Evolutionary conservation across 2,329 filamentous ascomycete species (phyloP).

Genomic region (Trichoderma hamatum): DNA sequence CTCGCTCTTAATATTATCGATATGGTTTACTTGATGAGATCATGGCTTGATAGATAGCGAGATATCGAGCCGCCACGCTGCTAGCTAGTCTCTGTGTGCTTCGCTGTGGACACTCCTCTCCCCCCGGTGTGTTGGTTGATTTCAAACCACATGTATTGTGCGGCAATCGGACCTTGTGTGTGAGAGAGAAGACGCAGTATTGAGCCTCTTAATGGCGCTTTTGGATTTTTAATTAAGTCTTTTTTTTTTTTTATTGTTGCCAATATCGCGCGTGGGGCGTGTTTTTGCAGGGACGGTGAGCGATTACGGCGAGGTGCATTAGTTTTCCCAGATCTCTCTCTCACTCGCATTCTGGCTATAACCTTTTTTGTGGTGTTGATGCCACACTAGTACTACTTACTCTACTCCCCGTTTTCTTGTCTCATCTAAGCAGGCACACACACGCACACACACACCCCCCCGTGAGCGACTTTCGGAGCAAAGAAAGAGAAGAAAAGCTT

Average conservation of each 20-base stretch:
- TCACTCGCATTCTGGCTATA: neutral
- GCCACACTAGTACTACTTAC: no score
- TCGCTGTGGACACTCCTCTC: neutral
- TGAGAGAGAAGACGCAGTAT: neutral
- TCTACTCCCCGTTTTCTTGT: neutral
- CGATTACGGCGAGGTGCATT: neutral
- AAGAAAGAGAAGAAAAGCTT: neutral
- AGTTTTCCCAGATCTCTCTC: neutral
- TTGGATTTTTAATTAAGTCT: neutral
- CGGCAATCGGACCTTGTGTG: neutral
- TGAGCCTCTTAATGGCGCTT: no score
- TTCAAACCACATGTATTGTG: neutral
- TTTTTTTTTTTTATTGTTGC: neutral
- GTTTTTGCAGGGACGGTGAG: neutral
- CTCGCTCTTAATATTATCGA: constrained; percentile 17
- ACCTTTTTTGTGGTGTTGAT: neutral
- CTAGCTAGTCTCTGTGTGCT: neutral
- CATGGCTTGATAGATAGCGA: neutral
- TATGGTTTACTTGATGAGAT: constrained; percentile 18
- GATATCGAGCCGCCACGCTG: neutral
- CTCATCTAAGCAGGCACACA: neutral
- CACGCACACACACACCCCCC: neutral
- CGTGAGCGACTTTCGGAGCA: constrained; percentile 23
- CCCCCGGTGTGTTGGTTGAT: neutral
- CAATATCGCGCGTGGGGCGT: constrained; percentile 1